Conservation (phyloP, 106 monocot species). For the Dioscorea alata region DNA sequence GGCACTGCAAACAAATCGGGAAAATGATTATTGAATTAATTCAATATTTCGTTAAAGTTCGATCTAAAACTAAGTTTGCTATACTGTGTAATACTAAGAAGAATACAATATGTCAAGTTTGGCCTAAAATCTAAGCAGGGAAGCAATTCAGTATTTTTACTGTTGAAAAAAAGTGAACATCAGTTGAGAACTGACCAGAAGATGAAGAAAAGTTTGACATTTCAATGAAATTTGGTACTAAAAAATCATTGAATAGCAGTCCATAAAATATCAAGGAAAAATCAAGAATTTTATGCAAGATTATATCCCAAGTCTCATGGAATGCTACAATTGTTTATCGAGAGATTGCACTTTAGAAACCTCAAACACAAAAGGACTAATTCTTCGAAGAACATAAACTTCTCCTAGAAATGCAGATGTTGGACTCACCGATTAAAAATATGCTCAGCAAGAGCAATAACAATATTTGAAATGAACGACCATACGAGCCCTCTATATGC, state of each 20-base stretch:
- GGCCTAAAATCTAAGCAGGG: neutral
- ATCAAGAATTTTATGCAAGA: neutral
- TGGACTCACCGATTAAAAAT: slow-evolving; percentile 52
- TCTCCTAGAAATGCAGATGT: neutral
- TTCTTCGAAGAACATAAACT: no score
- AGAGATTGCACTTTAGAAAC: no score
- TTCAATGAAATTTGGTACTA: neutral
- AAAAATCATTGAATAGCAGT: no score
- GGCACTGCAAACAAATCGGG: slow-evolving; percentile 35
- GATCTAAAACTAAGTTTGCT: no score
- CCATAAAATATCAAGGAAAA: no score
- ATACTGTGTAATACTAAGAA: no score
- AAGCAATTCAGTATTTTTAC: neutral
- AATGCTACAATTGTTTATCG: no score
- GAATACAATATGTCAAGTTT: no score
- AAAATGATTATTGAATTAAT: neutral
- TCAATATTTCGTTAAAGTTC: neutral
- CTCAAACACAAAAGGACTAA: no score
- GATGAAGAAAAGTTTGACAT: neutral
- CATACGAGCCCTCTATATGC: slow-evolving; percentile 14
- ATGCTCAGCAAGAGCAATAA: slow-evolving; percentile 44
- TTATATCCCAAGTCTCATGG: neutral
- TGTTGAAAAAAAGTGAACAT: neutral
- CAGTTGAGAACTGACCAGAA: neutral
- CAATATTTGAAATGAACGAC: slow-evolving; percentile 28